Evolutionary conservation across 73 alveolate genomes (phyloP).

Genomic region (Uronychia binucleata): DNA sequence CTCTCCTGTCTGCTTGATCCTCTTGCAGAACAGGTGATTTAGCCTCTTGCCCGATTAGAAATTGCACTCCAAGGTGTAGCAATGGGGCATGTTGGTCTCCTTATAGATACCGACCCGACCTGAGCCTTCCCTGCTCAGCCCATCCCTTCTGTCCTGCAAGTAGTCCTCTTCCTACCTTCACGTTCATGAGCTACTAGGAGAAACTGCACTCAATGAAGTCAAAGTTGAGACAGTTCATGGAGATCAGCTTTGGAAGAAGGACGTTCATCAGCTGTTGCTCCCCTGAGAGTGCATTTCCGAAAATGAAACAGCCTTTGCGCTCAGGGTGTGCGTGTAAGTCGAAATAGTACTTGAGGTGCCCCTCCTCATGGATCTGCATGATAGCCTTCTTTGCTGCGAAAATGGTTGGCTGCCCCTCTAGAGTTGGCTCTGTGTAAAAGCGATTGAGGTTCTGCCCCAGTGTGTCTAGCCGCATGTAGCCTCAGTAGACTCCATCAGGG

Average conservation of each 20-base stretch:
- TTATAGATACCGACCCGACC: slow-evolving; percentile 74
- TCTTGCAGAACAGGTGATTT: slow-evolving; percentile 21
- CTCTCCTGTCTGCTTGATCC: slow-evolving; percentile 18
- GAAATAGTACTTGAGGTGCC: slow-evolving; percentile 15
- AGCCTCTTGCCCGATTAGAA: slow-evolving; percentile 57
- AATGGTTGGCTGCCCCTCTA: slow-evolving; percentile 42
- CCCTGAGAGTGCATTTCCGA: slow-evolving; percentile 42
- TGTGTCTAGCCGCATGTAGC: slow-evolving; percentile 84
- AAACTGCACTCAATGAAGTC: slow-evolving; percentile 65
- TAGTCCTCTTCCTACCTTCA: slow-evolving; percentile 48
- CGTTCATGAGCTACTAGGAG: slow-evolving; percentile 62
- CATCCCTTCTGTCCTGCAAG: too few species aligned
- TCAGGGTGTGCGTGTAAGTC: slow-evolving; percentile 47
- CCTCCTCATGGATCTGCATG: slow-evolving; percentile 13
- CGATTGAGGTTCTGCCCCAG: slow-evolving; percentile 29
- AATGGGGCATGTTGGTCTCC: slow-evolving; percentile 56
- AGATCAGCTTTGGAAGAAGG: slow-evolving; percentile 65
- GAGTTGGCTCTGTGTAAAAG: slow-evolving; percentile 65
- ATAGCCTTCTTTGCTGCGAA: slow-evolving; percentile 32
- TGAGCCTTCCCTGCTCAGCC: slow-evolving; percentile 73
- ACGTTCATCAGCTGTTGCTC: slow-evolving; percentile 67
- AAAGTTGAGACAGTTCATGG: slow-evolving; percentile 56
- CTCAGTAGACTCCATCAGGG: slow-evolving; percentile 97
- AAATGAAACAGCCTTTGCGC: slow-evolving; percentile 27
- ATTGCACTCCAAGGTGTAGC: slow-evolving; percentile 73